Evolutionary conservation across 2,329 filamentous ascomycete genomes (phyloP), one percentile per base, ranked within the genome.

Genomic region (Torrubiella hemipterigena): DNA sequence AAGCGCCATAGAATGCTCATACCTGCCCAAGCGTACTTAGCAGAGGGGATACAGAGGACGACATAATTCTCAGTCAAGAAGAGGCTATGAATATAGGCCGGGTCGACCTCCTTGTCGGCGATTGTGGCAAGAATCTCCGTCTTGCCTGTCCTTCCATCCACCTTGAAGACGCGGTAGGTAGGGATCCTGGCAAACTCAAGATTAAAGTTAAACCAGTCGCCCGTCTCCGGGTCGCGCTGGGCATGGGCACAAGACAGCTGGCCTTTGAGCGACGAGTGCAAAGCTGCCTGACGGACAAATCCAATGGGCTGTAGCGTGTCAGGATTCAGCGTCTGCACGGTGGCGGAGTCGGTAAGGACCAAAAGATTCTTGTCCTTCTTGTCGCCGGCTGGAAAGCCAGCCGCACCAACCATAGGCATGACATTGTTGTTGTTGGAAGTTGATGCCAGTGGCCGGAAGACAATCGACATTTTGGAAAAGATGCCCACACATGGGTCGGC

Each of bases 51-150:
- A 46, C 80, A 86, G 5, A 93, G 58, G 1, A 91, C 57, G 3
- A 87, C 72, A 44, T 78, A 81, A 42, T 76, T 72, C 12, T 72
- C 57, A 0, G 81, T 80, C 17, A 93, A 54, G 44, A 85, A 84
- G 43, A 89, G 67, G 7, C 82, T 89, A 55, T 93, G 85, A n/a
- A 93, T 72, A 44, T 91, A 93, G 0, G 81, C 77, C 0, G 79
- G 58, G 3, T 56, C 56, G 4, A 66, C 49, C 4, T 61, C 57
- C 4, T 55, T 51, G 4, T 58, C 61, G 0, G 55, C 52, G 36
- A 91, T 70, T 0, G 69, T 76, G 4, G 82, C 82, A 0, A 93
- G 65, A 13, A 91, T 76, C 1, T 73, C 68, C 0, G 81, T 83
- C 33, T 72, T 58, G 1, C 77, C 80, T 0, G 73, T 78, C 0